phyloP scores from a whole-genome alignment of 2,329 filamentous ascomycete genomes.

The Fusarium foetens region DNA sequence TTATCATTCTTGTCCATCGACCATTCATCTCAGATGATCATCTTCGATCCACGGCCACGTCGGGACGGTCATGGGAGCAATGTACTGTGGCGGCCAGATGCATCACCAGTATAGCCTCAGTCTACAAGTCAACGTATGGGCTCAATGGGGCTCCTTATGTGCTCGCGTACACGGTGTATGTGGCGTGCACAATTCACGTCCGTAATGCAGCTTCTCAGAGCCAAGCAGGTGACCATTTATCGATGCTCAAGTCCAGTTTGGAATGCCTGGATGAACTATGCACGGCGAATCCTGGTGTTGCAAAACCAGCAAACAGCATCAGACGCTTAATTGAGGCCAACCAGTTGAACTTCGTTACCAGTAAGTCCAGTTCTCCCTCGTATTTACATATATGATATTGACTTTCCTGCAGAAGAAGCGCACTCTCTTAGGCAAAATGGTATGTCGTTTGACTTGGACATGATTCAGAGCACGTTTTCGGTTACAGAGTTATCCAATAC shows the following conservation, averaged over 20 bases:
- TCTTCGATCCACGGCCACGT: not conserved
- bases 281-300: not conserved
- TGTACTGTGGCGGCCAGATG: constrained; percentile 5
- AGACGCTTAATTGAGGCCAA: not conserved
- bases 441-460: not conserved
- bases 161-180: constrained; percentile 5
- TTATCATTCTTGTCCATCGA: constrained; percentile 1
- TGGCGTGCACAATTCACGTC: constrained; percentile 14
- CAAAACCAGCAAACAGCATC: constrained; percentile 1
- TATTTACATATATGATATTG: accelerated
- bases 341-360: not conserved
- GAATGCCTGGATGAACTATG: constrained; percentile 10
- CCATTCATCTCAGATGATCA: constrained; percentile 15
- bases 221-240: not conserved
- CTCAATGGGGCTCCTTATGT: constrained; percentile 8
- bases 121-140: not conserved
- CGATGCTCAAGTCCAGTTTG: not conserved
- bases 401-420: not conserved
- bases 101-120: constrained; percentile 3
- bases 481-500: not conserved
- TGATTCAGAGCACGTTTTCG: not conserved
- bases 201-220: constrained; percentile 2
- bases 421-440: accelerated
- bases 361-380: not conserved
- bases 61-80: constrained; percentile 2